Base-by-base conservation (phyloP, 768 basidiomycete species). In the Phaeotremella skinneri region DNA sequence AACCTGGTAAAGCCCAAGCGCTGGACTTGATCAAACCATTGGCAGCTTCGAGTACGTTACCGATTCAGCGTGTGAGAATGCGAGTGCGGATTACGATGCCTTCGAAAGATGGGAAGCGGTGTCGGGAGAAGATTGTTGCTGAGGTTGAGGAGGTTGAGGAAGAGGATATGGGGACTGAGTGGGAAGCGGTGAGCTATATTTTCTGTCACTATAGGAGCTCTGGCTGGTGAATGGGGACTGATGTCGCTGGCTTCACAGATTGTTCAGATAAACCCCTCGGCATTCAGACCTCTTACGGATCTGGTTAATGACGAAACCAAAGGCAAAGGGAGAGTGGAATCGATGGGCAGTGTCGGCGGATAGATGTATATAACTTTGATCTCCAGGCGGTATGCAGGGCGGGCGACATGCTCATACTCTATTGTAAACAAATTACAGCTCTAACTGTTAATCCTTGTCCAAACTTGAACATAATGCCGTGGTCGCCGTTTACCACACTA, bases 41-140 rank as follows among this genome's bases (percentile, higher is more conserved):
- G 42, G 65, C 53, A 21, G 49, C 50, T 21, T 64, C 60, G 20
- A 51, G 50, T 14, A 56, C 61, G 4, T 81, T 99, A 11, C 91
- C 91, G 0, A 94, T 99, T 59, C 88, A 94, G 69, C 84, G 93
- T 45, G 90, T 93, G 4, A 82, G 88, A 51, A 98, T 99, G 96
- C 84, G 91, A 16, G 83, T 99, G 4, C 84, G 90, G 31, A 82
- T 98, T 20, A 82, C 84, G 3, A 82, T 97, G 75, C 88, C 91
- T 1, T 75, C 68, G 3, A 80, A 80, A 61, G 88, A 91, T 55
- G 85, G 82, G 21, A 85, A 87, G 66, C 80, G 82, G 27, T 77
- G 96, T 23, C 84, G 85, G 55, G 85, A 87, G 52, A 84, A 85
- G 77, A 79, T 99, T 2, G 63, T 87, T 21, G 85, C 85, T 65